Conservation (phyloP, 2,329 filamentous ascomycete genomes). For the Neodidymelliopsis sp. region DNA sequence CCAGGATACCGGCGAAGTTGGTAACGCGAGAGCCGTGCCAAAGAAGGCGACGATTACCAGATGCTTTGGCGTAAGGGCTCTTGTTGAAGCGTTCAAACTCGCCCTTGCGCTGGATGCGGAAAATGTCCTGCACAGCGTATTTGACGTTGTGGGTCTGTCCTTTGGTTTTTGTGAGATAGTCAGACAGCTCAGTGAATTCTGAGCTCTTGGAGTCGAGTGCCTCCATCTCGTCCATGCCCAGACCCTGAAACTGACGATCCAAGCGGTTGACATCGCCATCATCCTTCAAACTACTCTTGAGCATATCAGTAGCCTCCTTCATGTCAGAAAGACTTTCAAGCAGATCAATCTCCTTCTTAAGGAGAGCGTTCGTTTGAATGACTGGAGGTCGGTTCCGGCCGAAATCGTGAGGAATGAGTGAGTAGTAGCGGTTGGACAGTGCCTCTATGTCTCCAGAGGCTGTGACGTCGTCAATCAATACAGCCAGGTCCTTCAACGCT, state of each 20-base stretch:
- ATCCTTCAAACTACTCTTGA: slow-evolving; percentile 68
- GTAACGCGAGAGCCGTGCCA: slow-evolving; percentile 88
- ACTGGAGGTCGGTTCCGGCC: slow-evolving; percentile 76
- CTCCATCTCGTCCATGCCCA: slow-evolving; percentile 80
- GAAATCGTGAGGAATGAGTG: slow-evolving; percentile 81
- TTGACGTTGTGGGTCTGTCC: slow-evolving; percentile 70
- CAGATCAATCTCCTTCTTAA: slow-evolving; percentile 81
- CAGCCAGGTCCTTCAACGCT: slow-evolving; percentile 76
- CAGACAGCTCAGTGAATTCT: slow-evolving; percentile 71
- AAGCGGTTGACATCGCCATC: slow-evolving; percentile 66
- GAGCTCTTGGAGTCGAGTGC: slow-evolving; percentile 63
- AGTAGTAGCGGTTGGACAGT: slow-evolving; percentile 81
- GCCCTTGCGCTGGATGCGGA: slow-evolving; percentile 79
- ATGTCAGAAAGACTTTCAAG: slow-evolving; percentile 84
- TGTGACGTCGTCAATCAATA: slow-evolving; percentile 67
- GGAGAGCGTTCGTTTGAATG: slow-evolving; percentile 62
- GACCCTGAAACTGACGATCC: slow-evolving; percentile 74
- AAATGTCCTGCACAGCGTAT: slow-evolving; percentile 76
- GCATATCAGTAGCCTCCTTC: slow-evolving; percentile 80
- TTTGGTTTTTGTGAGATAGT: slow-evolving; percentile 72
- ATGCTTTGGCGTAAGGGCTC: slow-evolving; percentile 60
- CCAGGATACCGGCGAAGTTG: slow-evolving; percentile 87
- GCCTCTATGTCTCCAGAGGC: slow-evolving; percentile 61
- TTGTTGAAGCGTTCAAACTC: slow-evolving; percentile 74
- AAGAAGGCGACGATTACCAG: slow-evolving; percentile 75